Percentiles rank a stretch among this genome's conserved stretches.
Conservation (phyloP, 1,139 yeast genomes). For the Suhomyces bribrorum region DNA sequence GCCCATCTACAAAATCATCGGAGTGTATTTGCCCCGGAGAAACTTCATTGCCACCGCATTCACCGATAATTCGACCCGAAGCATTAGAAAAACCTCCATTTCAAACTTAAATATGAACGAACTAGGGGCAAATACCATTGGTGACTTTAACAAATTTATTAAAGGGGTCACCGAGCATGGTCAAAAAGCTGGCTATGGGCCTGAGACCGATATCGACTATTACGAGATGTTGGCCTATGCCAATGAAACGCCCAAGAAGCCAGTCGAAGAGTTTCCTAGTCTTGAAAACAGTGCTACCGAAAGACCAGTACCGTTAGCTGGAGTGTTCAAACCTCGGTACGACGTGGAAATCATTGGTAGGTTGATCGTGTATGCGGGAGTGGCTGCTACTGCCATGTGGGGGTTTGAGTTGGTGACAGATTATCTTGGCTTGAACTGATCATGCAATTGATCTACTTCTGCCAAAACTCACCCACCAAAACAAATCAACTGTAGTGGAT, state of each 20-base stretch:
- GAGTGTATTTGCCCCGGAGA: conserved; percentile 44
- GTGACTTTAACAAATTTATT: conserved; percentile 38
- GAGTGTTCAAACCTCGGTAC: conserved; percentile 56
- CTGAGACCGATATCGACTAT: conserved; percentile 44
- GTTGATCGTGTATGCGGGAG: conserved; percentile 73
- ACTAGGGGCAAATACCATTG: conserved; percentile 27
- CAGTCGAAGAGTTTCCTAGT: conserved; percentile 14
- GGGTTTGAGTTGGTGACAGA: conserved; percentile 36
- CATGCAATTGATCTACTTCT: too few relatives aligned
- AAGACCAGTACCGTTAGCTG: conserved; percentile 18
- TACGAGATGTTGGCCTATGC: conserved; percentile 44
- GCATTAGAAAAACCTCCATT: conserved; percentile 43
- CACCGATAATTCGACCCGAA: conserved; percentile 34
- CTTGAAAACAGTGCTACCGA: conserved; percentile 9
- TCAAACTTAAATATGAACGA: conserved; percentile 34
- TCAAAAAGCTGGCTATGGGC: conserved; percentile 39
- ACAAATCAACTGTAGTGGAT: neutral
- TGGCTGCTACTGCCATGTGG: conserved; percentile 51
- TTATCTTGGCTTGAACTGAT: conserved; percentile 15
- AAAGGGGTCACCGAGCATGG: conserved; percentile 26
- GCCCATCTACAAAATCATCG: conserved; percentile 47
- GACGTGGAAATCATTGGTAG: conserved; percentile 77
- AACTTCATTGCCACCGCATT: conserved; percentile 46
- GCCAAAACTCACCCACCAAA: neutral
- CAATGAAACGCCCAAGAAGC: conserved; percentile 10